Conservation (phyloP, 495 filamentous ascomycete species). For the Xeromyces bisporus region DNA sequence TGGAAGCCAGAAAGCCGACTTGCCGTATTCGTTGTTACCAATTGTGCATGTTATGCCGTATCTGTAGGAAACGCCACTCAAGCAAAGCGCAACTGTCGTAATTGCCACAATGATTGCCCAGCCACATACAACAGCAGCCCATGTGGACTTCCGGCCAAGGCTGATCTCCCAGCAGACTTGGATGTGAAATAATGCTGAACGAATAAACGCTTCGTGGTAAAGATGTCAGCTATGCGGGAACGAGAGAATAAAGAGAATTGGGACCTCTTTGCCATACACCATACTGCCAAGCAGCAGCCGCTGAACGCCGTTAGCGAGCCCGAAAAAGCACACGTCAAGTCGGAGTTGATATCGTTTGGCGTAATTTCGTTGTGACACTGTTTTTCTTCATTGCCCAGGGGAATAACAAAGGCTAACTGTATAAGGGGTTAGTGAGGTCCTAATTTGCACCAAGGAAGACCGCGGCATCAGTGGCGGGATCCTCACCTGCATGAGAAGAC, state of each 20-base stretch:
- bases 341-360: slow-evolving; percentile 79
- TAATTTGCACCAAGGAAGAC: slow-evolving; percentile 8
- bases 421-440: slow-evolving; percentile 11
- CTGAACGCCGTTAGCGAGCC: slow-evolving; percentile 73
- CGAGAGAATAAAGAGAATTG: neutral
- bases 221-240: slow-evolving; percentile 3
- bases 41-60: slow-evolving; percentile 88
- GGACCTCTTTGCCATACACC: slow-evolving; percentile 35
- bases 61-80: slow-evolving; percentile 87
- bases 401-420: slow-evolving; percentile 76
- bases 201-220: slow-evolving; percentile 47
- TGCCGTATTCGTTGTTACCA: slow-evolving; percentile 68
- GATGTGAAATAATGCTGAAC: slow-evolving; percentile 81
- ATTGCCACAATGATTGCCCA: slow-evolving; percentile 69
- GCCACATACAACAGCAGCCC: slow-evolving; percentile 59
- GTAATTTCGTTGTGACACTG: slow-evolving; percentile 86
- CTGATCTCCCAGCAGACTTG: slow-evolving; percentile 96
- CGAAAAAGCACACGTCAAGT: slow-evolving; percentile 68
- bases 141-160: slow-evolving; percentile 81
- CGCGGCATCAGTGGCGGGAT: neutral
- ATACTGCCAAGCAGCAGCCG: slow-evolving; percentile 66
- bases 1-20: slow-evolving; percentile 82
- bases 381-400: slow-evolving; percentile 59
- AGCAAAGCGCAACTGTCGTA: slow-evolving; percentile 51
- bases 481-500: slow-evolving; percentile 63